Evolutionary conservation across 192 early-diverging fungal species (phyloP).

Genomic region (Rhizophagus prolifer): DNA sequence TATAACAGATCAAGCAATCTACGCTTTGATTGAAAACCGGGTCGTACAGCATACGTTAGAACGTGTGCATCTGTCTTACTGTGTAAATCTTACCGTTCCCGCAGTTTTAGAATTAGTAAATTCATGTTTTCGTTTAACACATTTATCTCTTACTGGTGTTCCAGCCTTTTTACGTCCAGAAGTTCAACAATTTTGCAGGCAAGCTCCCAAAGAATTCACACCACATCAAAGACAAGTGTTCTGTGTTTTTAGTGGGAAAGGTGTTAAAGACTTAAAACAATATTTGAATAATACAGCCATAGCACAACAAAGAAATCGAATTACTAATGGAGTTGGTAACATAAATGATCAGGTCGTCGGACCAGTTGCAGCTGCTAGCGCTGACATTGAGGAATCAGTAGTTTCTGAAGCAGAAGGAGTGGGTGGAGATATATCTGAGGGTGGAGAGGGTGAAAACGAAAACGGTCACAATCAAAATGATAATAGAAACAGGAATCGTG

Average conservation of each 20-base stretch:
- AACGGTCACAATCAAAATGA: constrained; percentile 11
- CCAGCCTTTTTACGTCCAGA: constrained; percentile 49
- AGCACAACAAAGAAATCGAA: constrained; percentile 22
- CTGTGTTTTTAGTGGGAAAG: constrained; percentile 61
- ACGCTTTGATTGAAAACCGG: constrained; percentile 46
- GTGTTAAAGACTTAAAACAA: constrained; percentile 49
- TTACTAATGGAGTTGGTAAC: neutral
- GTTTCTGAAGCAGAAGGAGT: neutral
- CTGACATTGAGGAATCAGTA: constrained; percentile 6
- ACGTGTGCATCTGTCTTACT: constrained; percentile 59
- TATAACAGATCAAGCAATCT: constrained; percentile 54
- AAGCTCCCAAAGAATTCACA: constrained; percentile 55
- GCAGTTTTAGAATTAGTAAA: constrained; percentile 49
- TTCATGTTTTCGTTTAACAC: constrained; percentile 48
- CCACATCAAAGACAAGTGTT: constrained; percentile 54
- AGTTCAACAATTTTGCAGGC: constrained; percentile 52
- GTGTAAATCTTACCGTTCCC: constrained; percentile 46
- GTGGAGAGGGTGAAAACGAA: constrained; percentile 30
- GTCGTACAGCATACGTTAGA: constrained; percentile 48
- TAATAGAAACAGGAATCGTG: constrained; percentile 16
- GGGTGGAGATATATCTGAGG: neutral
- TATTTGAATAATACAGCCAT: constrained; percentile 40
- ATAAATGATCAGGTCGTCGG: constrained; percentile 34
- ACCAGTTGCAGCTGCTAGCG: constrained; percentile 30
- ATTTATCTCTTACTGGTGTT: constrained; percentile 58